Evolutionary conservation across 768 basidiomycete species (phyloP).

Genomic region (Tulasnella sp.): DNA sequence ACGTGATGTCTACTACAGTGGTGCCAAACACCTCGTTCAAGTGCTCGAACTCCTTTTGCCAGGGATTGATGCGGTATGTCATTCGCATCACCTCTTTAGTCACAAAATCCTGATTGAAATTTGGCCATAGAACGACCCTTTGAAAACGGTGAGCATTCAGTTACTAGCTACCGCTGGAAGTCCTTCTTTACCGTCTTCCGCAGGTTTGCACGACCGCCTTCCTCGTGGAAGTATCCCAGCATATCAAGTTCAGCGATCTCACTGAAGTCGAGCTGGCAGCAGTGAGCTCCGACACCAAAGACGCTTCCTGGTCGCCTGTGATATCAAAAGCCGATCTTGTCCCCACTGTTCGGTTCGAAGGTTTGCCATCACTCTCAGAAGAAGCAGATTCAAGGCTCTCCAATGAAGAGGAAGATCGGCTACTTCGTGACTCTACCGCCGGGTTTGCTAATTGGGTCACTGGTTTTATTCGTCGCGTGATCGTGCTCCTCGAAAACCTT

Average conservation of each 20-base stretch:
- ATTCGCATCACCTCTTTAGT: slow-evolving; percentile 61
- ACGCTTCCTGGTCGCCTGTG: slow-evolving; percentile 58
- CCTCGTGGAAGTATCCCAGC: slow-evolving; percentile 71
- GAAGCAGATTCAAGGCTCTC: slow-evolving; percentile 39
- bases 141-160: slow-evolving; percentile 43
- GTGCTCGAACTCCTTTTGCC: slow-evolving; percentile 85
- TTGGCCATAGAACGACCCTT: slow-evolving; percentile 61
- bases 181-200: slow-evolving; percentile 48
- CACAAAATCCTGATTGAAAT: slow-evolving; percentile 43
- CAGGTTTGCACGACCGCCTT: slow-evolving; percentile 82
- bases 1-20: slow-evolving; percentile 74
- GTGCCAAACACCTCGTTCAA: slow-evolving; percentile 84
- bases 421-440: slow-evolving; percentile 75
- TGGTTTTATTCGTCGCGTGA: slow-evolving; percentile 69
- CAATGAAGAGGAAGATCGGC: slow-evolving; percentile 55
- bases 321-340: background rate
- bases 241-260: slow-evolving; percentile 72
- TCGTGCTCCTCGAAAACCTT: slow-evolving; percentile 86
- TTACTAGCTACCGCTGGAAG: background rate
- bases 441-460: slow-evolving; percentile 81
- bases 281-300: slow-evolving; percentile 54
- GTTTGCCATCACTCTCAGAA: slow-evolving; percentile 24
- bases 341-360: slow-evolving; percentile 13
- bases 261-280: slow-evolving; percentile 54
- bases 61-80: slow-evolving; percentile 66